These are phyloP conservation scores for Rutstroemia sp. DNA, from an alignment of 2,329 filamentous ascomycete genomes.

Conservation along the genomic window DNA sequence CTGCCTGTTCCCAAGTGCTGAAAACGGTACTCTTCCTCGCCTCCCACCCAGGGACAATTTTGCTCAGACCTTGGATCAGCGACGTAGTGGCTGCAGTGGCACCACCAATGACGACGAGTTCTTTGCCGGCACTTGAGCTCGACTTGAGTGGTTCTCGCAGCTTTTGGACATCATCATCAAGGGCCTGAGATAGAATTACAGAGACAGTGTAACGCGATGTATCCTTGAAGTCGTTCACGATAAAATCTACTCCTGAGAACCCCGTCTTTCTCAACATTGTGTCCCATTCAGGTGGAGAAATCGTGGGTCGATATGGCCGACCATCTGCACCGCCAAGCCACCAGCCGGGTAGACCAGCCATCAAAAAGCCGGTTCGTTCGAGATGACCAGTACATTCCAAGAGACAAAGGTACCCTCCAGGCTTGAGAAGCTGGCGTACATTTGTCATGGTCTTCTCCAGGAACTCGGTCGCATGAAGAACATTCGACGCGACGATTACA, in stretches of 20 bases:
- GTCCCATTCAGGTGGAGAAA: constrained; percentile 11
- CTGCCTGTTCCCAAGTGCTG: not conserved
- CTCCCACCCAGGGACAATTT: not conserved
- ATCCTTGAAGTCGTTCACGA: constrained; percentile 1
- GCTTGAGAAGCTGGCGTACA: constrained; percentile 17
- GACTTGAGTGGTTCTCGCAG: constrained; percentile 2
- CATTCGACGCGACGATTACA: constrained; percentile 21
- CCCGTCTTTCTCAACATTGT: constrained; percentile 1
- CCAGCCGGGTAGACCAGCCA: constrained; percentile 5
- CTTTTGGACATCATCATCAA: constrained; percentile 10
- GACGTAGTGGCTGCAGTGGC: not conserved
- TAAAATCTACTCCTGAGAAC: constrained; percentile 10
- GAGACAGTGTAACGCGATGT: not conserved
- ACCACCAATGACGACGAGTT: constrained; percentile 2
- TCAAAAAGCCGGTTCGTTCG: not conserved
- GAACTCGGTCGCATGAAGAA: constrained; percentile 21
- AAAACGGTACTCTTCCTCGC: not conserved
- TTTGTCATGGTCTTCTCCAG: constrained; percentile 16
- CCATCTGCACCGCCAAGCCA: constrained; percentile 18
- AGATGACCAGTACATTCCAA: constrained; percentile 2
- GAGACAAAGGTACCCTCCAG: constrained; percentile 15
- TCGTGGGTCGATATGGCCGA: constrained; percentile 17
- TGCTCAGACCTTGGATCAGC: not conserved
- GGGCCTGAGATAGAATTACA: constrained; percentile 4
- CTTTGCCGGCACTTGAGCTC: not conserved